Evolutionary conservation across 257 asterid genomes (phyloP), one percentile per base, ranked within the genome.

Genomic region (Plantago elongata): DNA sequence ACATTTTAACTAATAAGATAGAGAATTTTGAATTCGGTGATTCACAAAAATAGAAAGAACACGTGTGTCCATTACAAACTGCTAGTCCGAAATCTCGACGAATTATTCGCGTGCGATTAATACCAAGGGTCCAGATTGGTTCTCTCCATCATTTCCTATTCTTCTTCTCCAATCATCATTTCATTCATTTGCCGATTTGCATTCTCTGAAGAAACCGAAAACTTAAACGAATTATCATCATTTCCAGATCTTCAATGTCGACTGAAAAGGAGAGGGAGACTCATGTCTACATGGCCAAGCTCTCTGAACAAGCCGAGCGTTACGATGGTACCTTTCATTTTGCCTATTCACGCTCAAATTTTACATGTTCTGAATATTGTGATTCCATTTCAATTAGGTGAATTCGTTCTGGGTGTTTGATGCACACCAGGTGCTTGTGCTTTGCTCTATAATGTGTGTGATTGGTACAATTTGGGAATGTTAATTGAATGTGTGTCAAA

Each of bases 291-390:
- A 13, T 60, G 64, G 64, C 64, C 15, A 60, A 60, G 64, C 51
- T 60, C 15, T n/a, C 64, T 45, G 64, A 60, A 60, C 64, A 60
- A 60, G 64, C 64, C 44, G 64, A 60, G 54, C 64, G 64, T 45
- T 60, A 60, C 8, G 64, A 60, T 9, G 64, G 51, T 63, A 50
- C 9, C 10, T 15, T 13, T 16, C 12, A 22, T 4, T 14, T 15
- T 51, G 9, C 16, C 38, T 51, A 51, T 16, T 51, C 3, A 16
- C 14, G 13, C 14, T 29, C 29, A 8, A 9, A 52, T 16, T 52
- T 22, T 54, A 3, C 9, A 9, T 8, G 11, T 34, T 17, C 18
- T 3, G 9, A 3, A 18, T 18, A 38, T 54, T 3, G 4, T 13
- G 8, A 7, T 9, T 61, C 14, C 14, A 47, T 29, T 30, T 13